A percentile compares a stretch with the other conserved stretches of the same genome.
Conservation (phyloP, 2,329 filamentous ascomycete species). For the Ceratocystis lukuohia region DNA sequence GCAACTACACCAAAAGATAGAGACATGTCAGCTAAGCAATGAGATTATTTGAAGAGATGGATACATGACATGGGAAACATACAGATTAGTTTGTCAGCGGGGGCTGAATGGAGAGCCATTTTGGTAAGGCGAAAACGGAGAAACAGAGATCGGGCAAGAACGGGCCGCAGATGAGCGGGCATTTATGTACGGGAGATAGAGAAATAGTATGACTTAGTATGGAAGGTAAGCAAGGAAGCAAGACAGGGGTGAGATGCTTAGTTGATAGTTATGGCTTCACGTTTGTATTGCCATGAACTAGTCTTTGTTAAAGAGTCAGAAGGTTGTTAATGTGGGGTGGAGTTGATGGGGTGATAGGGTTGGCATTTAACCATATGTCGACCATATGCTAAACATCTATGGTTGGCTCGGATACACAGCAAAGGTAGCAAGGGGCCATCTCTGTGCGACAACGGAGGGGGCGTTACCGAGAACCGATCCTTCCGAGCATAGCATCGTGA, state of each 20-base stretch:
- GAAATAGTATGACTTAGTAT: too few relatives aligned
- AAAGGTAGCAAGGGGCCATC: background rate
- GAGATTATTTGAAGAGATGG: background rate
- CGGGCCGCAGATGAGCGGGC: constrained; percentile 5
- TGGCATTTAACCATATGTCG: background rate
- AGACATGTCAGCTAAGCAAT: too few relatives aligned
- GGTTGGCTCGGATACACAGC: background rate
- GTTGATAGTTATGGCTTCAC: background rate
- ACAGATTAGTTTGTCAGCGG: constrained; percentile 20
- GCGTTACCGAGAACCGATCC: background rate
- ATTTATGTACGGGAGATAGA: background rate
- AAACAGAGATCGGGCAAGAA: background rate
- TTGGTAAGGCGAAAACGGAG: background rate
- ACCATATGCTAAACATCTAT: too few relatives aligned
- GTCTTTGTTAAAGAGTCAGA: background rate
- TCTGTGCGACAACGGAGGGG: background rate
- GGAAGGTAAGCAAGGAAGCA: too few relatives aligned
- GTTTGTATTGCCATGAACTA: background rate
- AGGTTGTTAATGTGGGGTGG: background rate
- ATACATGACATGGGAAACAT: background rate
- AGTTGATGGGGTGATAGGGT: background rate
- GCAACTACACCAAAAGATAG: constrained; percentile 36
- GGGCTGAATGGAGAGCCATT: constrained; percentile 20
- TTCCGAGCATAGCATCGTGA: constrained; percentile 9
- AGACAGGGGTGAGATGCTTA: too few relatives aligned